Evolutionary conservation across 1,284 basidiomycete genomes (phyloP), one percentile per base, ranked within the genome.

Genomic region (Trametes hirsuta): DNA sequence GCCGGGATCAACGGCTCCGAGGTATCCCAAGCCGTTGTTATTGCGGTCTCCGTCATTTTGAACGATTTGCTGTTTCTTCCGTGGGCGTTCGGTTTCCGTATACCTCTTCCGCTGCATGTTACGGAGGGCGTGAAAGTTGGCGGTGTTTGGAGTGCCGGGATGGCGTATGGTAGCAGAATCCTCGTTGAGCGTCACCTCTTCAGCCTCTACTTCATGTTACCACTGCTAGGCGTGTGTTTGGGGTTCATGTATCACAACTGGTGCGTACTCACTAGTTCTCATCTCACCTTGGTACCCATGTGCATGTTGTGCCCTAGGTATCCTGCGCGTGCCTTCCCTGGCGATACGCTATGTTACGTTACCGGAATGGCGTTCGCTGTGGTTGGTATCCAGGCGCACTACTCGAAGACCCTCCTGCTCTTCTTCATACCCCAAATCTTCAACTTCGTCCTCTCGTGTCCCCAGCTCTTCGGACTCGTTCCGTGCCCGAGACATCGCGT

Each of bases 371-470:
- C 95, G 0, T 97, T 98, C 71, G 90, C 96, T 0, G 95, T 96
- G 14, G 95, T 97, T 36, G 95, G 94, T 10, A 97, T 98, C 63
- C 92, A 97, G 70, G 95, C 93, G 0, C 97, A 99, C 75, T 98
- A 97, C 74, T 94, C 93, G 56, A 99, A 99, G 77, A 99, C 97
- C 0, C 79, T 99, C 4, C 82, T 98, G 51, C 80, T 99, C 30
- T 98, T 99, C 82, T 99, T 99, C 80, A 81, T 98, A 36, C 97
- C 97, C 4, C 97, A 99, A 73, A 91, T 98, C 64, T 94, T 98
- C 85, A 99, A 99, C 75, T 99, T 99, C 70, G 53, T 98, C 44
- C 81, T 98, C 40, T 97, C 95, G 22, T 94, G 91, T 67, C 97
- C 97, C 3, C 97, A 99, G 73, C 78, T 99, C 1, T 98, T 98